Percentiles rank a stretch among this genome's conserved stretches.
These are phyloP conservation scores for Alternaria brassicicola DNA, from an alignment of 2,329 filamentous ascomycete genomes.

Conservation along the genomic window DNA sequence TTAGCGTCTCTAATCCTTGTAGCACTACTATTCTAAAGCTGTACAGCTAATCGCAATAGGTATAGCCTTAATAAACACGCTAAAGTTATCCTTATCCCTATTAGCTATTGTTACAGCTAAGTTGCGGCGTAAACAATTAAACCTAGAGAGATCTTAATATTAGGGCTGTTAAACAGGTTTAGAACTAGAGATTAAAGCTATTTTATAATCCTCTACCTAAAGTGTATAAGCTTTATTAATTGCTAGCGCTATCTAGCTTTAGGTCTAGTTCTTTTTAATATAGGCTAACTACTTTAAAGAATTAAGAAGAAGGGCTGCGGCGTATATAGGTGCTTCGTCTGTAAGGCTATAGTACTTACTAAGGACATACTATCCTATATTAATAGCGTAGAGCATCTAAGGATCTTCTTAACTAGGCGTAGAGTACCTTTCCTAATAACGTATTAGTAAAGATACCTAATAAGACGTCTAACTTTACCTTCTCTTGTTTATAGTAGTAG, in stretches of 20 bases:
- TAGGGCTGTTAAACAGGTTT: neutral
- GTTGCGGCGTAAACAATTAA: too few species aligned
- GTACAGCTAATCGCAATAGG: neutral
- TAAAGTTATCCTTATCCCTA: too few species aligned
- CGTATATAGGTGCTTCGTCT: neutral
- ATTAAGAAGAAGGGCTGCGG: neutral
- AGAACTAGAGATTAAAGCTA: too few species aligned
- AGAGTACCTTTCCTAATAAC: too few species aligned
- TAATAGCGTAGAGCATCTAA: neutral
- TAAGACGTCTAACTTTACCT: neutral
- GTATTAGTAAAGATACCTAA: too few species aligned
- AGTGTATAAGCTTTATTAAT: neutral
- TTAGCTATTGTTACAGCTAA: too few species aligned
- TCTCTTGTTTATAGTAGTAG: neutral
- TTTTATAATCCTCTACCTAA: neutral
- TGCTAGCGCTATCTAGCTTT: neutral
- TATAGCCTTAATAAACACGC: too few species aligned
- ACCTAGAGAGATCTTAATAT: too few species aligned
- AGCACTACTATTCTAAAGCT: neutral
- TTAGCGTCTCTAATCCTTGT: neutral
- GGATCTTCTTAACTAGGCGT: neutral
- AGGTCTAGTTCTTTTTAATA: neutral
- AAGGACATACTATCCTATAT: neutral
- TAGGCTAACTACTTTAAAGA: neutral
- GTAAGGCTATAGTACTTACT: neutral